Percentiles rank a stretch among this genome's conserved stretches.
Conservation (phyloP, 2,329 filamentous ascomycete genomes). For the Colletotrichum orchidophilum region DNA sequence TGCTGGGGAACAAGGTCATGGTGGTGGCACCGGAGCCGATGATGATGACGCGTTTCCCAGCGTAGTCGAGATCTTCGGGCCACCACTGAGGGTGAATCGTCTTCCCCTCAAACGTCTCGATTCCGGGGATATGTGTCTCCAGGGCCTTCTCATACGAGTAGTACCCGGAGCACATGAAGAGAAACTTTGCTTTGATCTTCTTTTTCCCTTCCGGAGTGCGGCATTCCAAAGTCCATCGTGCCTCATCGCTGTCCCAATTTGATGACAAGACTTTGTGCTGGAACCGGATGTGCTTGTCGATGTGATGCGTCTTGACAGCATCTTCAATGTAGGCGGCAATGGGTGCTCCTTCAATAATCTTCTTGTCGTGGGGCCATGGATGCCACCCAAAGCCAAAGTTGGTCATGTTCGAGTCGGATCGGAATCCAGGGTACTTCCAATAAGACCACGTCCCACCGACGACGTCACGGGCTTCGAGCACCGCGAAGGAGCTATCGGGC, state of each 20-base stretch:
- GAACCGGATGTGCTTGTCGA: constrained; percentile 64
- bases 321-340: constrained; percentile 65
- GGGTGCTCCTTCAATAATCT: constrained; percentile 60
- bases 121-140: constrained; percentile 69
- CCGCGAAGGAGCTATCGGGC: constrained; percentile 66
- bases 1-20: constrained; percentile 76
- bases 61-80: constrained; percentile 74
- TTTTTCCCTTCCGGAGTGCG: constrained; percentile 39
- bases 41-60: constrained; percentile 73
- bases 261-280: constrained; percentile 57
- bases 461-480: constrained; percentile 73
- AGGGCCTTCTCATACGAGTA: constrained; percentile 76
- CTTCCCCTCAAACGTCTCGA: constrained; percentile 72
- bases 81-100: constrained; percentile 80
- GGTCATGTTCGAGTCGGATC: constrained; percentile 70
- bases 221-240: constrained; percentile 64
- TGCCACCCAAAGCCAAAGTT: constrained; percentile 76
- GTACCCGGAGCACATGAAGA: constrained; percentile 72
- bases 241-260: constrained; percentile 64
- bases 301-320: constrained; percentile 59
- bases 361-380: constrained; percentile 68
- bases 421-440: constrained; percentile 80
- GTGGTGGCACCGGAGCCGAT: constrained; percentile 84
- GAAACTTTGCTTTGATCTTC: constrained; percentile 58
- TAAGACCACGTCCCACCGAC: constrained; percentile 83